Conservation (phyloP, 2,329 filamentous ascomycete genomes). For the Helotiales sp. region DNA sequence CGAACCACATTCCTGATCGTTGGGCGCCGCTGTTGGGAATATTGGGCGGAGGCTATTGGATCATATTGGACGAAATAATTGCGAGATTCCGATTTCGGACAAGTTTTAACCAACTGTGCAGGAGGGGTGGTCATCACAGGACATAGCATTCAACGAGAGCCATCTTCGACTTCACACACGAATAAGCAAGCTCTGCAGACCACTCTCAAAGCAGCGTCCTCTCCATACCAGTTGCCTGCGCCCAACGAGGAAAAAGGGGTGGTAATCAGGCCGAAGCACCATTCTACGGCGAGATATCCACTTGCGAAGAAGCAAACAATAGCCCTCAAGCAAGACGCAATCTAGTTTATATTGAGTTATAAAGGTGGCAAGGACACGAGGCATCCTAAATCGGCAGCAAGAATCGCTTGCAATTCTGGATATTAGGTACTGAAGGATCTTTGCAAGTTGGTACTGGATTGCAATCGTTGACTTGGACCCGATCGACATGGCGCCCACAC, state of each 20-base stretch:
- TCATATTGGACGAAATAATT: background rate
- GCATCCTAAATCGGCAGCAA: too few species aligned
- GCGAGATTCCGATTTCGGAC: too few species aligned
- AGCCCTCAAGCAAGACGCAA: background rate
- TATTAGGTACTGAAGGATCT: background rate
- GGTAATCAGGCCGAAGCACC: background rate
- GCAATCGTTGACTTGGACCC: background rate
- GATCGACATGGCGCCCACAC: constrained; percentile 33
- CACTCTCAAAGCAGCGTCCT: background rate
- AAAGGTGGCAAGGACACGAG: background rate
- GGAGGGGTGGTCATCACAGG: background rate
- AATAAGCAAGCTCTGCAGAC: background rate
- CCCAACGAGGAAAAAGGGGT: background rate
- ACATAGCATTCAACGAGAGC: background rate
- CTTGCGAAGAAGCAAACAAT: background rate
- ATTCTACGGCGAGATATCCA: background rate
- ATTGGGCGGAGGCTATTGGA: background rate
- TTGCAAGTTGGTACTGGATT: background rate
- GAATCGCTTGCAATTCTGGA: background rate
- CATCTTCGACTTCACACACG: background rate
- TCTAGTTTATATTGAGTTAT: background rate
- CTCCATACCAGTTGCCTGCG: background rate
- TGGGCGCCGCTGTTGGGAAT: background rate
- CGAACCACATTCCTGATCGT: background rate
- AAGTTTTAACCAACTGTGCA: background rate